These are phyloP conservation scores for Phalaenopsis equestris DNA, from an alignment of 106 monocot genomes.

Conservation along the genomic window DNA sequence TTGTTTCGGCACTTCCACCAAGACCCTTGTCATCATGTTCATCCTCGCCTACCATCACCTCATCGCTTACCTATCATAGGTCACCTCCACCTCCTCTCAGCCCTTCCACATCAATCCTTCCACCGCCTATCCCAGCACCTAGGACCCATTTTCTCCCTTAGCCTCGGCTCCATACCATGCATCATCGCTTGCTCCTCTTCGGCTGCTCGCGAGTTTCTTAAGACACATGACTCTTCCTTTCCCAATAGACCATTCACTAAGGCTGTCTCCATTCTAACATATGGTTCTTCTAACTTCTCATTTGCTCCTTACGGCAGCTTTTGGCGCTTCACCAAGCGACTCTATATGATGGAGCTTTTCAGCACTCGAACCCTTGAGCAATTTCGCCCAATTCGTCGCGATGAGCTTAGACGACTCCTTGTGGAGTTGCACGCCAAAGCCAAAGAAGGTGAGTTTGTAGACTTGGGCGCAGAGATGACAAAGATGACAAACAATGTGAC, in stretches of 20 bases:
- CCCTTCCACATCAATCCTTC: constrained; percentile 36
- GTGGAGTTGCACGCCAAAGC: constrained; percentile 5
- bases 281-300: constrained; percentile 12
- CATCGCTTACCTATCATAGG: constrained; percentile 38
- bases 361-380: constrained; percentile 27
- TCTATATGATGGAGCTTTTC: constrained; percentile 35
- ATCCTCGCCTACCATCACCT: constrained; percentile 22
- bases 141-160: constrained; percentile 37
- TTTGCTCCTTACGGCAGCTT: constrained; percentile 5
- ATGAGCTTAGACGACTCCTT: constrained; percentile 1
- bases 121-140: constrained; percentile 23
- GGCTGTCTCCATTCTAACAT: constrained; percentile 20
- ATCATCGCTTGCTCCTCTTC: constrained; percentile 24
- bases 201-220: constrained; percentile 17
- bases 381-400: constrained; percentile 26
- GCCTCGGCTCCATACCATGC: constrained; percentile 28
- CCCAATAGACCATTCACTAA: constrained; percentile 18
- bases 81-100: constrained; percentile 43
- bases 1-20: constrained; percentile 3
- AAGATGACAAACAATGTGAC: constrained; percentile 44
- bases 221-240: constrained; percentile 28
- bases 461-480: constrained; percentile 25
- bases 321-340: constrained; percentile 27
- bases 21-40: background rate
- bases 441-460: background rate